A percentile compares a stretch with the other conserved stretches of the same genome.
Evolutionary conservation across 768 basidiomycete species (phyloP).

Genomic region (Leccinum truebloodii): DNA sequence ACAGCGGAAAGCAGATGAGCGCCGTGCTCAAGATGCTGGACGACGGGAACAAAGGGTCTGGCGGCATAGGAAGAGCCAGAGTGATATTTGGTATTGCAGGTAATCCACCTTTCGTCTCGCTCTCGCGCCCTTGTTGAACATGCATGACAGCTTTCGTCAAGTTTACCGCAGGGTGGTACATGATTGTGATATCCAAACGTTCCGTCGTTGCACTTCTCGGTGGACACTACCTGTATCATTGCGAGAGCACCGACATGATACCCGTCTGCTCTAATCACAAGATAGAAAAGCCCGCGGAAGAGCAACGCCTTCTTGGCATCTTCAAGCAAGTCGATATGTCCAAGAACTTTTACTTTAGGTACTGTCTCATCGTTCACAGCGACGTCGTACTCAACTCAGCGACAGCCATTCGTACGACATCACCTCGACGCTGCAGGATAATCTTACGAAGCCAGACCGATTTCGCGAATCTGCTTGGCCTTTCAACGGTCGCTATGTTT

Average conservation of each 20-base stretch:
- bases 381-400: neutral
- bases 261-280: constrained; percentile 79
- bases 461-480: constrained; percentile 51
- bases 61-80: constrained; percentile 79
- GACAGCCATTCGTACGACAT: constrained; percentile 92
- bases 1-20: constrained; percentile 87
- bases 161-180: constrained; percentile 96
- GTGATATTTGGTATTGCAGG: constrained; percentile 85
- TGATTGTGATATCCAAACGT: constrained; percentile 87
- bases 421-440: constrained; percentile 93
- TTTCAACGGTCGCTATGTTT: constrained; percentile 88
- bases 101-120: constrained; percentile 29
- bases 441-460: constrained; percentile 65
- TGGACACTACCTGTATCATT: constrained; percentile 95
- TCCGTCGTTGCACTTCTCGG: constrained; percentile 92
- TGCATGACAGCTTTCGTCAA: constrained; percentile 71
- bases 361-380: constrained; percentile 1
- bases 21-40: constrained; percentile 93
- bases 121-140: neutral
- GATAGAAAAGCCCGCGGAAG: constrained; percentile 84
- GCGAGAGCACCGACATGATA: constrained; percentile 85
- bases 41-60: constrained; percentile 87
- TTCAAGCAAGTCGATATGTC: constrained; percentile 98
- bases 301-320: constrained; percentile 82
- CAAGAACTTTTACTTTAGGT: constrained; percentile 99